Percentiles rank a stretch among this genome's conserved stretches.
phyloP scores from a whole-genome alignment of 192 early-diverging fungal species.

The Coemansia sp. region DNA sequence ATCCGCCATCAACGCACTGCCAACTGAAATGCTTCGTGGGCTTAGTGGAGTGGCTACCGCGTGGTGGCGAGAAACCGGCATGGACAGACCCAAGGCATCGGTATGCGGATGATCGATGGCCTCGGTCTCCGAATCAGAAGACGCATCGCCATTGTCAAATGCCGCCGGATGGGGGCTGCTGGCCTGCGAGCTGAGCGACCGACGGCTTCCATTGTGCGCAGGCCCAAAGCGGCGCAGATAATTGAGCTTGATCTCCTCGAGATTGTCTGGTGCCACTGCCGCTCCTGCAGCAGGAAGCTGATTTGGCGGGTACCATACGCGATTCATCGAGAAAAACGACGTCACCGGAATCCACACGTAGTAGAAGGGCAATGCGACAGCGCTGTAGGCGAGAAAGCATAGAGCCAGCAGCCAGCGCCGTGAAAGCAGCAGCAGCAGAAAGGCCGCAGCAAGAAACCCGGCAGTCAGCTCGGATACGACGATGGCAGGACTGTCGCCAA shows the following conservation, averaged over 20 bases:
- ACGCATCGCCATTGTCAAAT: constrained; percentile 3
- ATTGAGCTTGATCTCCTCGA: constrained; percentile 39
- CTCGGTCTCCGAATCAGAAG: constrained; percentile 42
- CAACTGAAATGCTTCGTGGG: constrained; percentile 3
- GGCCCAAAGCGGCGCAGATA: constrained; percentile 33
- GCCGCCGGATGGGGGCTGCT: constrained; percentile 7
- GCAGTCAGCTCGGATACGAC: constrained; percentile 51
- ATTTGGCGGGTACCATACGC: constrained; percentile 46
- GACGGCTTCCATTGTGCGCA: neutral
- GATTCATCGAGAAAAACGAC: constrained; percentile 51
- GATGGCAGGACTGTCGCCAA: constrained; percentile 48
- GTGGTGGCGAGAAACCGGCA: neutral
- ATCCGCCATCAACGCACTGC: constrained; percentile 19
- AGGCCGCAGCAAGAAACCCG: constrained; percentile 34
- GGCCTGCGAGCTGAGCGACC: constrained; percentile 17
- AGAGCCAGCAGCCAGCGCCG: constrained; percentile 30
- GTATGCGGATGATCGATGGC: constrained; percentile 13
- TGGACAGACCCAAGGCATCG: constrained; percentile 12
- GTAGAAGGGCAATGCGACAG: constrained; percentile 45
- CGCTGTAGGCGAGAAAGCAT: constrained; percentile 46
- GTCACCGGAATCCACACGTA: constrained; percentile 49
- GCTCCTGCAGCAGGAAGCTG: constrained; percentile 22
- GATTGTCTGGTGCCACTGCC: constrained; percentile 34
- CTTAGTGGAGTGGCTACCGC: neutral
- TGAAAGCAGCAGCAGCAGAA: constrained; percentile 26